phyloP scores from a whole-genome alignment of 2,329 filamentous ascomycete species.

The Zelopaecilomyces penicillatus region DNA sequence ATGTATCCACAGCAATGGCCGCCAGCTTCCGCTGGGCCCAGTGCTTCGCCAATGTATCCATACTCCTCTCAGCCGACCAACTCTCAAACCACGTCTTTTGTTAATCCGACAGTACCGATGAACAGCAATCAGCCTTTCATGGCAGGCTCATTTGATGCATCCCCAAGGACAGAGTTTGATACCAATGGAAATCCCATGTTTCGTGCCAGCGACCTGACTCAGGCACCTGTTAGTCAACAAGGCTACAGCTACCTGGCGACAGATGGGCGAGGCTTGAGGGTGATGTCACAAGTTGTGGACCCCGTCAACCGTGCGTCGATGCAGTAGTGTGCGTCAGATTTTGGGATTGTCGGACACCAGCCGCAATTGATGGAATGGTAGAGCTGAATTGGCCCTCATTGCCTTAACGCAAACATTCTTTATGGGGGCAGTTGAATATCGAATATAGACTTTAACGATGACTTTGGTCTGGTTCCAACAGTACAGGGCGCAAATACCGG shows the following conservation, averaged over 20 bases:
- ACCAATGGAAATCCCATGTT: conserved; percentile 24
- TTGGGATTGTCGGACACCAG: too few species aligned
- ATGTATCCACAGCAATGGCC: conserved; percentile 40
- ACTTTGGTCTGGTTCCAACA: conserved; percentile 19
- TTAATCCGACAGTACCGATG: conserved; percentile 23
- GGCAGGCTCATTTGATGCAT: conserved; percentile 24
- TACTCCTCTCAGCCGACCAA: conserved; percentile 33
- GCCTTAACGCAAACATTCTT: too few species aligned
- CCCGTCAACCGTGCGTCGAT: conserved; percentile 19
- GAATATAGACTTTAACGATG: conserved; percentile 13
- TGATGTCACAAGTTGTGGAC: conserved; percentile 23
- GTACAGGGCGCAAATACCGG: conserved; percentile 17
- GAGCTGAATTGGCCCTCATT: too few species aligned
- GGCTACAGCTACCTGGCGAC: conserved; percentile 27
- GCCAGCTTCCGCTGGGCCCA: conserved; percentile 32
- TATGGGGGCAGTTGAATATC: neutral
- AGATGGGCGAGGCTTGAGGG: conserved; percentile 23
- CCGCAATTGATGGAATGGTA: too few species aligned
- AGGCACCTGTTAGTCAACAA: conserved; percentile 19
- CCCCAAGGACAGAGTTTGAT: conserved; percentile 25
- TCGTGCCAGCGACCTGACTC: conserved; percentile 21
- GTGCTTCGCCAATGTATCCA: conserved; percentile 35
- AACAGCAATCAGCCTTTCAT: conserved; percentile 26
- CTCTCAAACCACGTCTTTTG: conserved; percentile 22
- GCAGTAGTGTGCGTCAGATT: conserved; percentile 10